Percentiles rank a stretch among this genome's conserved stretches.
Evolutionary conservation across 345 rosid genomes (phyloP).

Genomic region (Eutrema japonicum): DNA sequence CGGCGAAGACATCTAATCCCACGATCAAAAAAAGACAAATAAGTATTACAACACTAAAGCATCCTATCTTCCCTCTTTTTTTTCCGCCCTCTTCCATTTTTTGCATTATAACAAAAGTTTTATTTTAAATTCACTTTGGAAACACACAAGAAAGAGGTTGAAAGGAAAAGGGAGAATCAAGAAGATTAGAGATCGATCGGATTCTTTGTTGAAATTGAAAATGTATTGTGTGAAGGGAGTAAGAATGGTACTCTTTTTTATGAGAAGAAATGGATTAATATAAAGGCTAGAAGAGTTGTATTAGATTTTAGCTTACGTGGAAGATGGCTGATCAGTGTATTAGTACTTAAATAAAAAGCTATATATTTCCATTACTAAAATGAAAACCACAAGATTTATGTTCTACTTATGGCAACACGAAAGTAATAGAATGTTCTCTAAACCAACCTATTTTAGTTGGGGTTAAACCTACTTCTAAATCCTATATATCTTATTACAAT

Average conservation of each 20-base stretch:
- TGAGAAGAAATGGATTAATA: constrained; percentile 17
- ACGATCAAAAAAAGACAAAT: constrained; percentile 16
- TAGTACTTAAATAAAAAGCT: constrained; percentile 5
- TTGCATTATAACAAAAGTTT: background rate
- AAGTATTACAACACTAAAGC: background rate
- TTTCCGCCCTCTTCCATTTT: constrained; percentile 19
- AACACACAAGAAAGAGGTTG: background rate
- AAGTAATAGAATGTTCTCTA: background rate
- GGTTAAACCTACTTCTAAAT: too few relatives aligned
- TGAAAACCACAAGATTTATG: constrained; percentile 18
- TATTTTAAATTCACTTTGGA: background rate
- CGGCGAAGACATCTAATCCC: constrained; percentile 27
- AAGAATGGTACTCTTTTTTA: background rate
- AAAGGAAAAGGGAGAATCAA: background rate
- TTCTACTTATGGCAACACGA: background rate
- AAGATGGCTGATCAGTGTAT: constrained; percentile 8
- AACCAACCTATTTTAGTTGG: background rate
- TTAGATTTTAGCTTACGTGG: constrained; percentile 18
- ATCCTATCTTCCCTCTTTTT: constrained; percentile 7
- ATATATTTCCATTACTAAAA: constrained; percentile 1
- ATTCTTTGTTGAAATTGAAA: constrained; percentile 6
- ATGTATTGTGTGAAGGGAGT: constrained; percentile 6
- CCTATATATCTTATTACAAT: background rate
- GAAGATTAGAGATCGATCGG: background rate
- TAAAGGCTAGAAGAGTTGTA: constrained; percentile 21